Base-by-base conservation (phyloP, 2,329 filamentous ascomycete species). In the Aspergillus clavatus region DNA sequence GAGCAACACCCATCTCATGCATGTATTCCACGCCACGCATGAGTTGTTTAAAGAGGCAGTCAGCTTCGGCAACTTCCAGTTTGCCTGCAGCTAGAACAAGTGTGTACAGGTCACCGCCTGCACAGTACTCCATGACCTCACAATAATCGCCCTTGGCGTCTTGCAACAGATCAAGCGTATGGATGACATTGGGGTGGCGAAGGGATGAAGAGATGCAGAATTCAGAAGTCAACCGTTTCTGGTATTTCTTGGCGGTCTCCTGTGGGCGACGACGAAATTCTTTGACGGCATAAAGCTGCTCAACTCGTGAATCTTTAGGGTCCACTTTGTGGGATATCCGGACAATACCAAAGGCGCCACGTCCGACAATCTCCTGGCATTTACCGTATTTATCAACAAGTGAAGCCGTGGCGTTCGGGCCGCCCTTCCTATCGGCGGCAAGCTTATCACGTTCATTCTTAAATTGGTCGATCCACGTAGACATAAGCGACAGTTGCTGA, bases 1-100 rank as follows among this genome's bases (percentile, higher is more conserved):
- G 93, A 10, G 93, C 91, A 21, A 98, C 93, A 45, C 93, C 93
- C 93, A 97, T 98, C 65, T 97, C 91, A 70, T 98, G 93, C 75
- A 98, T 89, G 68, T 98, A 98, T 70, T 97, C 91, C 42, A 98
- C 93, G 51, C 93, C 93, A 46, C 93, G 87, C 91, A 98, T 97
- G 70, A 97, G 83, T 70, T 98, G 93, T 72, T 97, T 95, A 77
- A 98, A 98, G 68, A 93, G 94, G 71, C 93, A 98, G 67, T 98
- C 93, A 48, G 93, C 91, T 70, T 98, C 93, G 49, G 82, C 77
- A 23, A 94, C 88, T 66, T 71, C 90, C 16, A 98, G 82, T 69
- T 95, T 95, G 47, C 88, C 88, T 28, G 89, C 89, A 5, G 93
- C 83, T 23, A 97, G 81, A 16, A 98, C 86, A 4, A 98, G 78